Evolutionary conservation across 441 rosid genomes (phyloP).

Genomic region (Codiaeum variegatum): DNA sequence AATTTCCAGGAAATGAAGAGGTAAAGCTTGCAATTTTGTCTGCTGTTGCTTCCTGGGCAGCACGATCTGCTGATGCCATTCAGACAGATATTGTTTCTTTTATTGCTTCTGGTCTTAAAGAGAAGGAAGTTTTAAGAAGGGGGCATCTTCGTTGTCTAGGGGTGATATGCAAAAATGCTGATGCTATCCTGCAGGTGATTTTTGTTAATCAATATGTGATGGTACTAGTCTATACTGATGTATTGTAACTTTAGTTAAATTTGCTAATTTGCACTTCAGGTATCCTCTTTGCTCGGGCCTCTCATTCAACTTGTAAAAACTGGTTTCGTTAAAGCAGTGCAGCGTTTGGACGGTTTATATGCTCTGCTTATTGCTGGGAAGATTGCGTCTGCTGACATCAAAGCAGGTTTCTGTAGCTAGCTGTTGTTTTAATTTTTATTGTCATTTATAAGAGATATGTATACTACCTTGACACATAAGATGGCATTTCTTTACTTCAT

Average conservation of each 20-base stretch:
- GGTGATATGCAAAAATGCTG: conserved; percentile 62
- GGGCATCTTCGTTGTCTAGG: conserved; percentile 85
- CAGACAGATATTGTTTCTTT: conserved; percentile 69
- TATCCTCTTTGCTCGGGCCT: conserved; percentile 76
- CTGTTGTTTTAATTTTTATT: background rate
- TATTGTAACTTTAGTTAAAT: conserved; percentile 16
- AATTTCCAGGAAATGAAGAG: conserved; percentile 84
- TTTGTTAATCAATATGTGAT: background rate
- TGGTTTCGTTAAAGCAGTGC: conserved; percentile 86
- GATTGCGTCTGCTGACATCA: conserved; percentile 82
- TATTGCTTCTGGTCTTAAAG: conserved; percentile 80
- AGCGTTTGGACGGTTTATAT: conserved; percentile 94
- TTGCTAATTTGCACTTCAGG: conserved; percentile 40
- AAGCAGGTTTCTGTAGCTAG: conserved; percentile 62
- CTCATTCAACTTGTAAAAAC: conserved; percentile 89
- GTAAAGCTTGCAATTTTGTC: conserved; percentile 78
- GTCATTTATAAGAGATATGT: background rate
- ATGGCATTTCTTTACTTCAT: conserved; percentile 6
- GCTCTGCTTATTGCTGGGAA: conserved; percentile 72
- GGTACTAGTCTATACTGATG: conserved; percentile 16
- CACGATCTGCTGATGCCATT: conserved; percentile 63
- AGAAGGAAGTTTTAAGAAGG: conserved; percentile 87
- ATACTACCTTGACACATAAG: background rate
- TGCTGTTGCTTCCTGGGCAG: conserved; percentile 75
- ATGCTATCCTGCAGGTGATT: conserved; percentile 62